Conservation (phyloP, 257 asterid species). For the Nemophila menziesii region DNA sequence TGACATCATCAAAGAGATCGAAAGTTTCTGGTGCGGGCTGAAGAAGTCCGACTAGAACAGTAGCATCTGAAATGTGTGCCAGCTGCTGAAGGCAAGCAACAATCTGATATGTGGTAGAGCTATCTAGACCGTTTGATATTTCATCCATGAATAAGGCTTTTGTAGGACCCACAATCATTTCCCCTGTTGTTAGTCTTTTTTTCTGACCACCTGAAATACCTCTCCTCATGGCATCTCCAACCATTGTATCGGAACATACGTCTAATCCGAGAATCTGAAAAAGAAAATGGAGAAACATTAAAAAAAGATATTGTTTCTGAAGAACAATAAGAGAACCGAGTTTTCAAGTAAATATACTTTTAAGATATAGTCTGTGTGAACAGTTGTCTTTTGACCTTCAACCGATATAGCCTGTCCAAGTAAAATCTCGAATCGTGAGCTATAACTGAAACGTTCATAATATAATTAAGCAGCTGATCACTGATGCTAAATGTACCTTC, state of each 20-base stretch:
- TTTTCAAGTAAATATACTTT: slow-evolving; percentile 18
- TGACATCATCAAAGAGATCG: slow-evolving; percentile 19
- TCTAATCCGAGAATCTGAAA: slow-evolving; percentile 66
- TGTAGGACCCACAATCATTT: slow-evolving; percentile 17
- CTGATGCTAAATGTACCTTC: slow-evolving; percentile 39
- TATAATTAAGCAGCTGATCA: background rate
- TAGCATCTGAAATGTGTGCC: slow-evolving; percentile 11
- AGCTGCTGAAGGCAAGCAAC: slow-evolving; percentile 17
- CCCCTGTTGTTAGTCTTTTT: slow-evolving; percentile 63
- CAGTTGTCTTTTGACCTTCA: slow-evolving; percentile 31
- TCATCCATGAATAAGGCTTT: slow-evolving; percentile 16
- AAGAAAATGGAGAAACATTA: background rate
- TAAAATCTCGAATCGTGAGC: background rate
- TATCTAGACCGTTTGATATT: slow-evolving; percentile 19
- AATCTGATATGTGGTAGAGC: slow-evolving; percentile 14
- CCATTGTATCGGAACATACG: slow-evolving; percentile 63
- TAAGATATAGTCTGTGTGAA: slow-evolving; percentile 38
- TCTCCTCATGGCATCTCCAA: slow-evolving; percentile 65
- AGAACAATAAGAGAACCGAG: background rate
- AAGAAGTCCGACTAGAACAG: slow-evolving; percentile 14
- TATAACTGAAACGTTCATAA: background rate
- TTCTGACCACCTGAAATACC: slow-evolving; percentile 85
- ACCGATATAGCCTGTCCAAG: slow-evolving; percentile 16
- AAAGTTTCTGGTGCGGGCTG: slow-evolving; percentile 22
- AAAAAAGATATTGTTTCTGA: background rate